Base-by-base conservation (phyloP, 2,329 filamentous ascomycete species). In the Aspergillus sp. region DNA sequence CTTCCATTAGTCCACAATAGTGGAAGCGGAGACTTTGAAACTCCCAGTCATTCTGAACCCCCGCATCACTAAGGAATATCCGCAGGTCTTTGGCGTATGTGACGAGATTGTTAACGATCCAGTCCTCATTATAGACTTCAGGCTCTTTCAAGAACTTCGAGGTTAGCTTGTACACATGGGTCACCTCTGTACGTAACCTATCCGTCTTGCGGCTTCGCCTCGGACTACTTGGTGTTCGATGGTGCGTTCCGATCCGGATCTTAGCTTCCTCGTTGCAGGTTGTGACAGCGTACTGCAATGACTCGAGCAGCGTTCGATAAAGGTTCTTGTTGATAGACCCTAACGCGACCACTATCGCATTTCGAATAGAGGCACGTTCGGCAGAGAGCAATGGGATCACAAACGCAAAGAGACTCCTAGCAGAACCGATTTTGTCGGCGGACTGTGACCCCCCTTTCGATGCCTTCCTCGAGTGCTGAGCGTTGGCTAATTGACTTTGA, bases 301-400 rank as follows among this genome's bases (percentile, higher is more conserved):
- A 93, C 70, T 99, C 93, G 0, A 99, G 82, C 12, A 99, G 79
- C 0, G 91, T 95, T 57, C 90, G 89, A 69, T 97, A 99, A 5
- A 98, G 89, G 66, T 96, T 93, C 53, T 91, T 86, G 68, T 98
- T 98, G 71, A 98, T 97, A 0, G 93, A 96, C 0, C 95, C 95
- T 70, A 99, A 86, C 2, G 93, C 93, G 30, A 90, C 83, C 9
- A 98, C 95, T 15, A 96, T 93, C 1, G 95, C 93, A 65, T 95
- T 91, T 51, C 95, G 84, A 17, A 99, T 91, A 1, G 89, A 89
- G 19, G 87, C 82, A 12, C 93, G 91, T 3, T 89, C 86, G 2
- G 88, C 90, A 1, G 89, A 90, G 3, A 99, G 80, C 48, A 98
- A 83, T 0, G 93, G 93, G 48, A 96, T 93, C 5, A 98, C 85